A percentile compares a stretch with the other conserved stretches of the same genome.
Conservation (phyloP, 495 filamentous ascomycete genomes). For the Rostrohypoxylon terebratum region DNA sequence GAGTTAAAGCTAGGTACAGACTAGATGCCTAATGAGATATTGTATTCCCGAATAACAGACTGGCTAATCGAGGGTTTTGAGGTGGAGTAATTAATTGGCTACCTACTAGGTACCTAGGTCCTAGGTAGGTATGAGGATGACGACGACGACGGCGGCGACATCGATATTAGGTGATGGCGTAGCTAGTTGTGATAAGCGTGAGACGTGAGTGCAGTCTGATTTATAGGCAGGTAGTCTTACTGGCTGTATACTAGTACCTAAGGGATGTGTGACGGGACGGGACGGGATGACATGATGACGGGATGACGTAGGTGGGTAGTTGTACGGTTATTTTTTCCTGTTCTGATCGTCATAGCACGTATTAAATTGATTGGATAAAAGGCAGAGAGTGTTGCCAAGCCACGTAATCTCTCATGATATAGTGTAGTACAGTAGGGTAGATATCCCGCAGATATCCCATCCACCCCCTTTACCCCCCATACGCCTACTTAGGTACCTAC, state of each 20-base stretch:
- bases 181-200: not conserved
- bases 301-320: constrained; percentile 6
- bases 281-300: not conserved
- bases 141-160: constrained; percentile 6
- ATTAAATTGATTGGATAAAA: not conserved
- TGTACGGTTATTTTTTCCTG: too few relatives aligned
- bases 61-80: not conserved
- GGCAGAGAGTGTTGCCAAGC: not conserved
- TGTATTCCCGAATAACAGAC: not conserved
- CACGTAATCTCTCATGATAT: constrained; percentile 23
- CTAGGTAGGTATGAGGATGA: not conserved
- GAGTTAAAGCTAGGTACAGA: not conserved
- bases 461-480: too few relatives aligned
- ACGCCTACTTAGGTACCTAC: too few relatives aligned
- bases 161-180: not conserved
- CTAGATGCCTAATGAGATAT: not conserved
- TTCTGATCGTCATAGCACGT: not conserved
- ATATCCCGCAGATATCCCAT: too few relatives aligned
- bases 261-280: not conserved
- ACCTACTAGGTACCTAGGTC: too few relatives aligned
- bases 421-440: too few relatives aligned
- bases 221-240: not conserved
- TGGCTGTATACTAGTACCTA: not conserved
- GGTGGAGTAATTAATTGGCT: not conserved
- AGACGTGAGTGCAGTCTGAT: not conserved